Percentiles rank a stretch among this genome's conserved stretches.
Conservation (phyloP, 2,329 filamentous ascomycete species). For the Cyclaneusma minus region DNA sequence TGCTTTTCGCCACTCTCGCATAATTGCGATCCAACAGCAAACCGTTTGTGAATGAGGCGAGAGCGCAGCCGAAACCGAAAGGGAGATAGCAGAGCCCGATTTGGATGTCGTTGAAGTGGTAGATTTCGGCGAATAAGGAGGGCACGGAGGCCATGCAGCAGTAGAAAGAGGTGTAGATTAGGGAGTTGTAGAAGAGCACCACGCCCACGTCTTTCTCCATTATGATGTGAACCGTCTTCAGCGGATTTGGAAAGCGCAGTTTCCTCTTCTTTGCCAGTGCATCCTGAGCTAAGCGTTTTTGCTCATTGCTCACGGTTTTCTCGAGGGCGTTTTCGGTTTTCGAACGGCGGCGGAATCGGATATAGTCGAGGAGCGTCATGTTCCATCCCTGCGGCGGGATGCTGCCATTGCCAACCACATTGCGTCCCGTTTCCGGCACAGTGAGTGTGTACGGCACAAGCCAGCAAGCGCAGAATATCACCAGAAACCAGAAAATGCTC, state of each 20-base stretch:
- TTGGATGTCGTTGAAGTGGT: conserved; percentile 21
- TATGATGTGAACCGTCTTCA: conserved; percentile 36
- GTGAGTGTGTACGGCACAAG: conserved; percentile 37
- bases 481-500: conserved; percentile 36
- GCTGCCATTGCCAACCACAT: conserved; percentile 42
- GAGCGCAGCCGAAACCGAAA: conserved; percentile 35
- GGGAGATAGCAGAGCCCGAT: conserved; percentile 19
- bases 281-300: conserved; percentile 16
- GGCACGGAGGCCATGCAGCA: conserved; percentile 34
- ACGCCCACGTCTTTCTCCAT: conserved; percentile 41
- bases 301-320: conserved; percentile 18
- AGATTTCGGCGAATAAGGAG: conserved; percentile 33
- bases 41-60: conserved; percentile 37
- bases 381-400: conserved; percentile 42
- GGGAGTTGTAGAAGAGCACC: conserved; percentile 33
- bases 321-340: conserved; percentile 11
- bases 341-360: conserved; percentile 10
- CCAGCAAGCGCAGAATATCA: conserved; percentile 33
- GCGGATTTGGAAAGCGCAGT: conserved; percentile 38
- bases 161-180: conserved; percentile 41
- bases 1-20: conserved; percentile 43
- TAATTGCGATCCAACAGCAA: conserved; percentile 50
- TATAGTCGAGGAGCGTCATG: conserved; percentile 35
- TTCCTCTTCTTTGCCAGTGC: conserved; percentile 23
- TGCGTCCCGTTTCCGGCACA: conserved; percentile 43